Evolutionary conservation across 2,329 filamentous ascomycete genomes (phyloP).

Genomic region (Aureobasidium sp.): DNA sequence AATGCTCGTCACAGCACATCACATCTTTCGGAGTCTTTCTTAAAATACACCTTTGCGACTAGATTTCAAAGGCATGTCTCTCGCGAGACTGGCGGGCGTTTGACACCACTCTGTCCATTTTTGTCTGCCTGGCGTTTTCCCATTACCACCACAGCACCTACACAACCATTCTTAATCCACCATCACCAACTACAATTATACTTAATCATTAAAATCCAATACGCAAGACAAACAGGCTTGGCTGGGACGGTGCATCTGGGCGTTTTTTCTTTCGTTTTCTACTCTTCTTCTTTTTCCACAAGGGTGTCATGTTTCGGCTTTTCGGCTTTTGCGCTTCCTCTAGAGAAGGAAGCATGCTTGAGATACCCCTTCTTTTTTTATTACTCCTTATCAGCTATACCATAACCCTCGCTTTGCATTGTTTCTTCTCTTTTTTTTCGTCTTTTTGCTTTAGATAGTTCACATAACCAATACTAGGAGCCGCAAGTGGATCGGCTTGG

Average conservation of each 20-base stretch:
- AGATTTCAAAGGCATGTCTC: conserved; percentile 7
- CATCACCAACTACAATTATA: neutral
- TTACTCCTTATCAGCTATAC: neutral
- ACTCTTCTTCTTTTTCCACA: neutral
- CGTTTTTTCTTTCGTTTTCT: neutral
- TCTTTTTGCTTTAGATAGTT: neutral
- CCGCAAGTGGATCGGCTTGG: neutral
- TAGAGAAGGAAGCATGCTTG: neutral
- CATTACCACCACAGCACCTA: neutral
- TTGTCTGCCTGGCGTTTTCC: neutral
- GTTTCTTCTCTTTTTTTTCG: neutral
- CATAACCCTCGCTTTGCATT: neutral
- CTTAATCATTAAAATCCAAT: neutral
- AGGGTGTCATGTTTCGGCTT: neutral
- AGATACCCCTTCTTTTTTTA: neutral
- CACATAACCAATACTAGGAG: neutral
- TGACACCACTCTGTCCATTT: conserved; percentile 3
- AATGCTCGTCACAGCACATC: neutral
- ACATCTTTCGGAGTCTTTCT: neutral
- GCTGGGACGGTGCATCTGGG: neutral
- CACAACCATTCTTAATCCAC: neutral
- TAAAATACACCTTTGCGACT: neutral
- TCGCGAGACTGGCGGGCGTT: conserved; percentile 7
- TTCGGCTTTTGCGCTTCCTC: neutral
- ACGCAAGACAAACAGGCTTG: conserved; percentile 3